Conservation (phyloP, 2,329 filamentous ascomycete species). For the Fusarium avenaceum region DNA sequence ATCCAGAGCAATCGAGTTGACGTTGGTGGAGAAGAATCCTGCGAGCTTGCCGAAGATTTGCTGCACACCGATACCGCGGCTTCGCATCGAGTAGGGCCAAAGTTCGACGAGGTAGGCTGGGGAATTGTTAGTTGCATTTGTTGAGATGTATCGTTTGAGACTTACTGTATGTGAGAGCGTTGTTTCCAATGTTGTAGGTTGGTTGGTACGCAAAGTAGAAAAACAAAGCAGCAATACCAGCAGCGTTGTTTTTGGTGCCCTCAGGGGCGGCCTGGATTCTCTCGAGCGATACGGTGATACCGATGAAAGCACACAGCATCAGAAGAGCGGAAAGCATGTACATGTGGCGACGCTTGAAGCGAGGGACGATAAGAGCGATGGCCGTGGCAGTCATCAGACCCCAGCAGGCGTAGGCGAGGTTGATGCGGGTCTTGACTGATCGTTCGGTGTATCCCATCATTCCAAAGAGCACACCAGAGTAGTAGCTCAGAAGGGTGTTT, state of each 20-base stretch:
- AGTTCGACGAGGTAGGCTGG: conserved; percentile 67
- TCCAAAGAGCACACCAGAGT: conserved; percentile 54
- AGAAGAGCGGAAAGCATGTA: conserved; percentile 64
- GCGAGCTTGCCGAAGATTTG: conserved; percentile 65
- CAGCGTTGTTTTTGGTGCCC: conserved; percentile 14
- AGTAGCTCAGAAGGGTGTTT: conserved; percentile 57
- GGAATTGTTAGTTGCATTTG: not conserved
- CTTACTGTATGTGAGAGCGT: conserved; percentile 45
- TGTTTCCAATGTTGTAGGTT: conserved; percentile 44
- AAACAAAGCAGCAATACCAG: conserved; percentile 34
- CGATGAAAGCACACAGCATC: conserved; percentile 65
- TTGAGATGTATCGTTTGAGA: fast-evolving
- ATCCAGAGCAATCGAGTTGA: conserved; percentile 60
- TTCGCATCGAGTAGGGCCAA: conserved; percentile 69
- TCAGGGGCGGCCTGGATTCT: conserved; percentile 53
- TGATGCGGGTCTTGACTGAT: conserved; percentile 60
- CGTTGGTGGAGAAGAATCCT: conserved; percentile 59
- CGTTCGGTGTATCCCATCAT: conserved; percentile 60
- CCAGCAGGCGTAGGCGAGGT: conserved; percentile 62
- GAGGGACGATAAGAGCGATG: conserved; percentile 59
- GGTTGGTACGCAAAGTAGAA: conserved; percentile 38
- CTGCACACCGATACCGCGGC: conserved; percentile 70
- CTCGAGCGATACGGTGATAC: conserved; percentile 65
- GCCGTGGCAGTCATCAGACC: conserved; percentile 58
- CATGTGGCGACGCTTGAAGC: conserved; percentile 64